Conservation (phyloP, 805 yeast species). For the Candida ponderosae region DNA sequence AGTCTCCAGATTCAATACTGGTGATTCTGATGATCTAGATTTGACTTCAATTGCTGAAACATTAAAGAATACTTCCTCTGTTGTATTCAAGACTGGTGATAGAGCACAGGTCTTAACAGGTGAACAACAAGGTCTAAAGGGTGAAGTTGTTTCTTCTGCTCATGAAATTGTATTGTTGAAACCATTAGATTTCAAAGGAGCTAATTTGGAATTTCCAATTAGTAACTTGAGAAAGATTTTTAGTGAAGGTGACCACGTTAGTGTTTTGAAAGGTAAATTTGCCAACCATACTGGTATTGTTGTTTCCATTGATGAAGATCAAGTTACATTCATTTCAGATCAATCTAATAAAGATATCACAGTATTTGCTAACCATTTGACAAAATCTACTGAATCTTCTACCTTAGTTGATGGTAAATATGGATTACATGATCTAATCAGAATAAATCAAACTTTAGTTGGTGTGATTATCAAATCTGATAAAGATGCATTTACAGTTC, state of each 20-base stretch:
- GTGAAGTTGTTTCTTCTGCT: constrained; percentile 64
- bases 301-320: constrained; percentile 71
- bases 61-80: constrained; percentile 54
- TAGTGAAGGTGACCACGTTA: constrained; percentile 88
- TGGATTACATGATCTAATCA: constrained; percentile 84
- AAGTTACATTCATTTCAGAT: constrained; percentile 84
- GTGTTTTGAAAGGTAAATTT: constrained; percentile 86
- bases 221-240: constrained; percentile 79
- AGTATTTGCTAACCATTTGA: constrained; percentile 85
- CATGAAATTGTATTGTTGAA: constrained; percentile 52
- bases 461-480: constrained; percentile 90
- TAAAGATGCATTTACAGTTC: constrained; percentile 72
- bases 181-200: constrained; percentile 38
- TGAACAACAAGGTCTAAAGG: constrained; percentile 86
- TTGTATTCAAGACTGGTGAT: constrained; percentile 86
- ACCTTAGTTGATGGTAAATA: constrained; percentile 69
- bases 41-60: constrained; percentile 79
- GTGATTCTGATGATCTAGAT: constrained; percentile 75
- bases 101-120: constrained; percentile 87
- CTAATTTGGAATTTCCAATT: constrained; percentile 71
- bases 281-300: constrained; percentile 93
- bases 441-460: constrained; percentile 74
- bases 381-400: constrained; percentile 86
- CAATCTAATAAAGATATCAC: constrained; percentile 83
- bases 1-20: constrained; percentile 69